Conservation (phyloP, 108 stramenopile species). For the Fistulifera pelliculosa region DNA sequence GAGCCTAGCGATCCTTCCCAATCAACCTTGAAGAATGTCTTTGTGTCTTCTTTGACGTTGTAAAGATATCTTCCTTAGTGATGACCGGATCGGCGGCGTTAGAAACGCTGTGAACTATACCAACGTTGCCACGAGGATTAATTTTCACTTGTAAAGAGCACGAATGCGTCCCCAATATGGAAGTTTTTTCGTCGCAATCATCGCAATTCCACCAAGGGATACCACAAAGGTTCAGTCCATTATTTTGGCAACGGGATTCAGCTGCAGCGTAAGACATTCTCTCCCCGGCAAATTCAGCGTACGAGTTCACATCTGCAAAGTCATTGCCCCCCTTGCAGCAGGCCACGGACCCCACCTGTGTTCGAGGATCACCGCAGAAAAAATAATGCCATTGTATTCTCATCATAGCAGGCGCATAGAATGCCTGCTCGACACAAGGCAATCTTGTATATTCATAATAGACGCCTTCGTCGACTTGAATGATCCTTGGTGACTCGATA, state of each 20-base stretch:
- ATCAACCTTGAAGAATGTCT: slow-evolving; percentile 9
- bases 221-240: no score
- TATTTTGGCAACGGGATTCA: background rate
- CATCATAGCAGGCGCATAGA: slow-evolving; percentile 39
- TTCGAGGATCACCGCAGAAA: slow-evolving; percentile 22
- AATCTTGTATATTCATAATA: slow-evolving; percentile 52
- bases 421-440: slow-evolving; percentile 50
- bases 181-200: background rate
- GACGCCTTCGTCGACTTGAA: slow-evolving; percentile 30
- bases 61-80: background rate
- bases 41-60: background rate
- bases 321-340: slow-evolving; percentile 8
- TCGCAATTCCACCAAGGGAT: background rate
- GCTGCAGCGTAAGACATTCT: background rate
- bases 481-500: slow-evolving; percentile 37
- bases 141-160: background rate
- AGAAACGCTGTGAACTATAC: background rate
- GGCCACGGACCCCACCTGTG: slow-evolving; percentile 9
- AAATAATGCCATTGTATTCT: slow-evolving; percentile 1
- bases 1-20: slow-evolving; percentile 5
- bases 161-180: background rate
- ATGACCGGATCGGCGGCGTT: background rate
- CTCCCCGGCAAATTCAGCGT: background rate
- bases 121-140: background rate
- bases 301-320: background rate